Evolutionary conservation across 1,139 yeast genomes (phyloP).

Genomic region (Casaregolazyma lundiana): DNA sequence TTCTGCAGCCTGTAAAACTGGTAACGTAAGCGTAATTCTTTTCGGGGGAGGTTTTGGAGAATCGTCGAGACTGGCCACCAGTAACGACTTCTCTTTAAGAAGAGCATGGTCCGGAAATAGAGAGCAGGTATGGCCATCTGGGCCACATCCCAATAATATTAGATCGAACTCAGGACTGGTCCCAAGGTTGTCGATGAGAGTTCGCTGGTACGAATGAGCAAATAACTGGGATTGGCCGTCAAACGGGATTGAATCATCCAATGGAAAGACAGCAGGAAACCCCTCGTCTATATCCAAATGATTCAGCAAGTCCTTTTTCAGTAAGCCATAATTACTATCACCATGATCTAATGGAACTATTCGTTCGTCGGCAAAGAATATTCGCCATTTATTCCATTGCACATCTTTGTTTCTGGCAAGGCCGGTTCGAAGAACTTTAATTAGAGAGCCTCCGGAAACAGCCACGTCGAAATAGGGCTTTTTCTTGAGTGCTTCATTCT

Average conservation of each 20-base stretch:
- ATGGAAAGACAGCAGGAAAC: conserved; percentile 53
- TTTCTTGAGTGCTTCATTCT: conserved; percentile 53
- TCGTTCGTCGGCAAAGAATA: conserved; percentile 70
- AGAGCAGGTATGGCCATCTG: conserved; percentile 79
- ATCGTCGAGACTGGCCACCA: conserved; percentile 46
- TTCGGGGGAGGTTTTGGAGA: conserved; percentile 79
- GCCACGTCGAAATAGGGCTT: conserved; percentile 59
- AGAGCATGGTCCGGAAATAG: conserved; percentile 52
- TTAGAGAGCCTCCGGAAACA: conserved; percentile 85
- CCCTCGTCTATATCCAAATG: conserved; percentile 21
- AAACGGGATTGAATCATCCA: conserved; percentile 39
- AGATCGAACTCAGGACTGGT: conserved; percentile 44
- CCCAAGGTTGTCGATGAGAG: conserved; percentile 39
- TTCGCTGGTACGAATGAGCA: conserved; percentile 47
- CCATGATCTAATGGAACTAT: conserved; percentile 61
- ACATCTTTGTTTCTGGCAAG: conserved; percentile 50
- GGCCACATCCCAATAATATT: conserved; percentile 69
- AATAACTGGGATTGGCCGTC: conserved; percentile 42
- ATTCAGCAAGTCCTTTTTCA: conserved; percentile 53
- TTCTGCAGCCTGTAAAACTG: conserved; percentile 51
- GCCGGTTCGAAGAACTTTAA: conserved; percentile 67
- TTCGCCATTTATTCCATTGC: conserved; percentile 63
- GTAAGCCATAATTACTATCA: conserved; percentile 65
- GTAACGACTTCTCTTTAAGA: conserved; percentile 26
- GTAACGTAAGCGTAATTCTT: conserved; percentile 68